Base-by-base conservation (phyloP, 805 yeast species). In the Pichia californica region DNA sequence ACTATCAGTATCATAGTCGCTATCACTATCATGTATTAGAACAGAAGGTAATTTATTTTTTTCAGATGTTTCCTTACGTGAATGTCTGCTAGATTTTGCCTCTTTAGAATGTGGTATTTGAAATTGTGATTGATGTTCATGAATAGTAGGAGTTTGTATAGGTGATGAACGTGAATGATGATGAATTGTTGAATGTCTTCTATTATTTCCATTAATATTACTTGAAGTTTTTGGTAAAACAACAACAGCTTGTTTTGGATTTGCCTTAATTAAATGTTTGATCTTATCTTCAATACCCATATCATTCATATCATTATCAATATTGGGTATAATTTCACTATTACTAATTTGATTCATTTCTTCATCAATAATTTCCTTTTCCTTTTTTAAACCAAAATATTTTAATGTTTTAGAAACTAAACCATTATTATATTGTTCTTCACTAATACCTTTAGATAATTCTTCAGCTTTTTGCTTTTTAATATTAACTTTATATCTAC, bases 401-500 rank as follows among this genome's bases (percentile, higher is more conserved):
- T 53, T 47, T 39, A 62, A 30, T 2, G 66, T 53, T 41, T 46
- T 52, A 14, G 38, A 40, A 15, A 58, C 23, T 1, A 54, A 48
- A 32, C 27, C 36, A 27, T 39, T 34, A 36, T 39, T 40, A 21
- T 23, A 40, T 31, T 44, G 41, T 20, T 40, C 49, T 45, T 19
- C 40, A 28, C 23, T 25, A 23, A 36, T 34, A 20, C 37, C 43
- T 10, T 36, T 35, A 5, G 34, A 38, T 19, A 30, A 20, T 15
- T 44, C 45, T 38, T 43, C 41, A 5, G 48, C 38, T 19, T 43
- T 30, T 15, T 34, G 34, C 38, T 49, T 56, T 41, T 58, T 60
- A 30, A 77, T 73, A 54, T 81, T 85, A 41, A 89, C 80, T 53
- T 69, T 74, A 63, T 88, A 91, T 41, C 95, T 72, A 56, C 96